Evolutionary conservation across 2,329 filamentous ascomycete genomes (phyloP).

Genomic region (Rachicladosporium sp.): DNA sequence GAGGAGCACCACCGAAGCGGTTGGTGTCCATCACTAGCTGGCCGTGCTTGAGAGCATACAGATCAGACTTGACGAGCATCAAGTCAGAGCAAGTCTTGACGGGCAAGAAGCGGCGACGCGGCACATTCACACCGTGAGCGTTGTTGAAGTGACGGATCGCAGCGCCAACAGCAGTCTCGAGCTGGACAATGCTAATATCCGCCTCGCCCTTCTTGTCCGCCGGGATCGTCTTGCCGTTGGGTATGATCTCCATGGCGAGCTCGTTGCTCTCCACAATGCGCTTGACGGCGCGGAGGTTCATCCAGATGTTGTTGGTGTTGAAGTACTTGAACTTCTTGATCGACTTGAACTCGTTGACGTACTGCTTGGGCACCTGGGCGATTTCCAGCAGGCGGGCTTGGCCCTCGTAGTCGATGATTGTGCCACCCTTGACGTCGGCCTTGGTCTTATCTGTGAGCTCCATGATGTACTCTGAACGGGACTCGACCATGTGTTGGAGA

Average conservation of each 20-base stretch:
- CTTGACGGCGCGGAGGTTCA: constrained; percentile 96
- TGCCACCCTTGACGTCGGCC: constrained; percentile 99
- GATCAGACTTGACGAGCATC: constrained; percentile 98
- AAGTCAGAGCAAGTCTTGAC: constrained; percentile 99
- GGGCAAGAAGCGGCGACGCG: constrained; percentile 91
- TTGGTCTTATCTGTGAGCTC: constrained; percentile 99
- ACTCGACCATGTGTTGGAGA: constrained; percentile 98
- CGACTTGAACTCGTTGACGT: constrained; percentile 99
- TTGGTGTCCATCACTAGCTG: constrained; percentile 94
- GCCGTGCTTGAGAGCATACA: constrained; percentile 97
- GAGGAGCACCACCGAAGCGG: constrained; percentile 88
- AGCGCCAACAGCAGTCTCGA: constrained; percentile 95
- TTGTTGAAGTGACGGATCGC: constrained; percentile 98
- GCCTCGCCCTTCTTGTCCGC: constrained; percentile 99
- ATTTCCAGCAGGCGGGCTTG: constrained; percentile 95
- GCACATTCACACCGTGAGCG: constrained; percentile 97
- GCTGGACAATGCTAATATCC: constrained; percentile 91
- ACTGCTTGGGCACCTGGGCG: constrained; percentile 98
- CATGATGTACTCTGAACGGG: constrained; percentile 97
- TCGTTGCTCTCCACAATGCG: constrained; percentile 97
- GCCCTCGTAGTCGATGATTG: constrained; percentile 98
- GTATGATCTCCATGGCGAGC: constrained; percentile 98
- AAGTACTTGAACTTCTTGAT: constrained; percentile 99
- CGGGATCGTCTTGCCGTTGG: constrained; percentile 96
- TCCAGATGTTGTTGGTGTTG: constrained; percentile 99